Conservation (phyloP, 1,284 basidiomycete species). For the Spongiforma sp. region DNA sequence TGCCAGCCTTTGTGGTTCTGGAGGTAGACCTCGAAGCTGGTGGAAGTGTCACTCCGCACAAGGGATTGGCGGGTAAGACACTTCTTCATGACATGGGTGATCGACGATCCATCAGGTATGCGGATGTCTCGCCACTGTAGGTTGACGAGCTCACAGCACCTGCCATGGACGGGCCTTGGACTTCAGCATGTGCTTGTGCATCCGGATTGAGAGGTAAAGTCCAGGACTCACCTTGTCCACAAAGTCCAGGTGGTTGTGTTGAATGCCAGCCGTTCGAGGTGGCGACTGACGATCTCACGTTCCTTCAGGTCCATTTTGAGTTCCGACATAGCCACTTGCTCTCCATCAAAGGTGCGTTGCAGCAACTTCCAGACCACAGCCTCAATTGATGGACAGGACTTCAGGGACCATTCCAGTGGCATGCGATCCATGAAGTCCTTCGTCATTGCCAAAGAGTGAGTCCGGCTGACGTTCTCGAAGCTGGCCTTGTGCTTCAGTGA, state of each 20-base stretch:
- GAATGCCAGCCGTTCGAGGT: constrained; percentile 1
- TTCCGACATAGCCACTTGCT: no score
- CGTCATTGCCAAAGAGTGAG: neutral
- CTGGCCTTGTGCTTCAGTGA: neutral
- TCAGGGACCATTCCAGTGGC: neutral
- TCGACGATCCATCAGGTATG: neutral
- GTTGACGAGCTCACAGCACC: neutral
- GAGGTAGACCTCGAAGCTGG: constrained; percentile 11
- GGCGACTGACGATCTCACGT: neutral
- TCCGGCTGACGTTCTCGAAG: neutral
- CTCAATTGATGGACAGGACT: neutral
- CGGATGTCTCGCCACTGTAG: neutral
- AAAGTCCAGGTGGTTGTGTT: neutral
- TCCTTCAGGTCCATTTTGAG: no score
- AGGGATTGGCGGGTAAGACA: constrained; percentile 3
- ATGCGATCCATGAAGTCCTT: neutral
- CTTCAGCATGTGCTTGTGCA: no score
- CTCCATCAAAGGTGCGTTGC: no score
- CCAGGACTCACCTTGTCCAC: constrained; percentile 1
- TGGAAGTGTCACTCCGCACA: neutral
- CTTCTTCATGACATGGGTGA: neutral
- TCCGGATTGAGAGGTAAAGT: neutral
- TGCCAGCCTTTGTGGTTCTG: constrained; percentile 16
- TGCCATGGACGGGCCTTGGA: neutral
- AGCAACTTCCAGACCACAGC: no score